These are phyloP conservation scores for Aspergillus cejpii DNA, from an alignment of 2,329 filamentous ascomycete genomes.

Conservation along the genomic window DNA sequence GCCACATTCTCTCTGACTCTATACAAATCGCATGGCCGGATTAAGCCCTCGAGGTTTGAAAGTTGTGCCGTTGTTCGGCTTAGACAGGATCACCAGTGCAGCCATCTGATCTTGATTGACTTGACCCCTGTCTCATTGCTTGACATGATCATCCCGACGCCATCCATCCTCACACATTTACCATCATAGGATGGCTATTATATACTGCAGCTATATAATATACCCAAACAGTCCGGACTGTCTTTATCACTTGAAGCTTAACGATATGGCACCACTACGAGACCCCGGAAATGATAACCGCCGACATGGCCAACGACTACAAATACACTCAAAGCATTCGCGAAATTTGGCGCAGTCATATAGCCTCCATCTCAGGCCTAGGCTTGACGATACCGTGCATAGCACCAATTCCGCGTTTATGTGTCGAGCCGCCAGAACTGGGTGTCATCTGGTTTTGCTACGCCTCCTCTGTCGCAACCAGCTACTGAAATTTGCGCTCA, in stretches of 20 bases:
- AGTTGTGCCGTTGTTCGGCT: no score
- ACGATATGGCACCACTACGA: constrained; percentile 29
- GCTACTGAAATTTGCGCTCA: constrained; percentile 29
- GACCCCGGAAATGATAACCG: constrained; percentile 30
- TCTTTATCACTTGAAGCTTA: no score
- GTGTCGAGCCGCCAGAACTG: constrained; percentile 32
- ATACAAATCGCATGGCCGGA: no score
- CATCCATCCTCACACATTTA: neutral
- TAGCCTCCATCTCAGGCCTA: constrained; percentile 36
- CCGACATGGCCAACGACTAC: constrained; percentile 31
- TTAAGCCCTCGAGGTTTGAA: no score
- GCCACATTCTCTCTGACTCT: no score
- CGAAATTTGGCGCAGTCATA: constrained; percentile 36
- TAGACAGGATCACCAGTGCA: neutral
- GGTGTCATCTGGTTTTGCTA: constrained; percentile 35
- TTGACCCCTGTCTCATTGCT: neutral
- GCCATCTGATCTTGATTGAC: neutral
- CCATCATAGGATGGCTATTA: neutral
- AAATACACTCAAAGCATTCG: constrained; percentile 28
- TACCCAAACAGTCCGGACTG: constrained; percentile 8
- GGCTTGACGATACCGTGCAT: constrained; percentile 29
- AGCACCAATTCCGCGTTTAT: constrained; percentile 36
- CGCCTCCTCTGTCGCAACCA: constrained; percentile 34
- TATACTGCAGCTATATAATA: neutral
- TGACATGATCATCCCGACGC: neutral